phyloP scores from a whole-genome alignment of 352 stramenopile species.

The Pythium insidiosum region DNA sequence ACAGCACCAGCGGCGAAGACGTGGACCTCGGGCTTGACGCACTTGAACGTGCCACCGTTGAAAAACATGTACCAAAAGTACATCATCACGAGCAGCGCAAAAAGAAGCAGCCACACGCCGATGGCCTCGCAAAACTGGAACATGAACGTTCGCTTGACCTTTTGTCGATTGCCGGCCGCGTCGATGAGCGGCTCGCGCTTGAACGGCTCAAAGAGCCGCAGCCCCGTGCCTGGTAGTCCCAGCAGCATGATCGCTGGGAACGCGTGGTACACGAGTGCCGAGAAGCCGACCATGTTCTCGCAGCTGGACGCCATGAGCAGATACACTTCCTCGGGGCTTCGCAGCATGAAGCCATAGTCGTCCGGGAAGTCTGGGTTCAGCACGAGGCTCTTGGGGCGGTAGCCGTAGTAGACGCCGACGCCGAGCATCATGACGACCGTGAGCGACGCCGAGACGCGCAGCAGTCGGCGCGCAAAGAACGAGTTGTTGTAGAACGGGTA shows the following conservation, averaged over 20 bases:
- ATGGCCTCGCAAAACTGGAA: slow-evolving; percentile 70
- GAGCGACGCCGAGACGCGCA: slow-evolving; percentile 35
- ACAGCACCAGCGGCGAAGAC: slow-evolving; percentile 43
- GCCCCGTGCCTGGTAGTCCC: slow-evolving; percentile 38
- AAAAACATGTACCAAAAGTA: slow-evolving; percentile 83
- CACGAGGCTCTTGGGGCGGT: slow-evolving; percentile 35
- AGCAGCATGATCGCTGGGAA: slow-evolving; percentile 52
- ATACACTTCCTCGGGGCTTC: slow-evolving; percentile 39
- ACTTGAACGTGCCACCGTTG: slow-evolving; percentile 60
- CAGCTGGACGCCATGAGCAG: slow-evolving; percentile 59
- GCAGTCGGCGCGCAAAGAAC: slow-evolving; percentile 63
- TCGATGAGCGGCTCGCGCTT: slow-evolving; percentile 36
- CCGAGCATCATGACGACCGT: slow-evolving; percentile 30
- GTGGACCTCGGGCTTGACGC: slow-evolving; percentile 34
- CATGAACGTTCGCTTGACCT: slow-evolving; percentile 64
- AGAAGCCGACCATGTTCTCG: slow-evolving; percentile 76
- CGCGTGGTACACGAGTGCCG: slow-evolving; percentile 59
- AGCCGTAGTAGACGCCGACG: slow-evolving; percentile 66
- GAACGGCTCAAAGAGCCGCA: slow-evolving; percentile 68
- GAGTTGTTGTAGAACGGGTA: slow-evolving; percentile 62
- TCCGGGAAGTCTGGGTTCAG: slow-evolving; percentile 21
- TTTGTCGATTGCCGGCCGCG: slow-evolving; percentile 37
- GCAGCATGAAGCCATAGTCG: slow-evolving; percentile 43
- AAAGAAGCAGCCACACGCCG: slow-evolving; percentile 42
- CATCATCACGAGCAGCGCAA: slow-evolving; percentile 42